Conservation (phyloP, 2,329 filamentous ascomycete species). For the Penicillium sp. region DNA sequence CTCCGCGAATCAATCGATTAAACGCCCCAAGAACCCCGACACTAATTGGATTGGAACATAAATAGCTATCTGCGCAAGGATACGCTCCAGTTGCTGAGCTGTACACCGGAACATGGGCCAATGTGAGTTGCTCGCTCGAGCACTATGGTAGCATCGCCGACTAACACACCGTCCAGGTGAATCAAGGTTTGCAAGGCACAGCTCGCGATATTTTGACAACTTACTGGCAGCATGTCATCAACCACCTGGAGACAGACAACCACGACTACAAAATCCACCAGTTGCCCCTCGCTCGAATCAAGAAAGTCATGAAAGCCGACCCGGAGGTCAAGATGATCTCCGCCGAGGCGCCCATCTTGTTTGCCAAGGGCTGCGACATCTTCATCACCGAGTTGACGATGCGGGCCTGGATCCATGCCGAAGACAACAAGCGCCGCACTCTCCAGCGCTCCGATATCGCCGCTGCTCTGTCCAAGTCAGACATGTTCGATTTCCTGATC, state of each 20-base stretch:
- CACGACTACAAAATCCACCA: slow-evolving; percentile 99
- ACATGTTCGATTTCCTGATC: slow-evolving; percentile 99
- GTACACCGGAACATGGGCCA: slow-evolving; percentile 93
- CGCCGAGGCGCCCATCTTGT: slow-evolving; percentile 94
- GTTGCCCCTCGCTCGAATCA: slow-evolving; percentile 94
- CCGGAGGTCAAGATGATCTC: slow-evolving; percentile 99
- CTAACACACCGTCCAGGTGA: slow-evolving; percentile 62
- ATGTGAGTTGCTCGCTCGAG: slow-evolving; percentile 59
- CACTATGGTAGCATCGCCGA: background rate
- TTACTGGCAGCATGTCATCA: slow-evolving; percentile 99
- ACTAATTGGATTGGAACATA: slow-evolving; percentile 29
- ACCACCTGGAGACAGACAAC: slow-evolving; percentile 87
- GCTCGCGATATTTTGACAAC: slow-evolving; percentile 98
- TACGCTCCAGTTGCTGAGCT: slow-evolving; percentile 87
- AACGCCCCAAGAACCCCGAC: background rate
- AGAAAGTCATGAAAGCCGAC: slow-evolving; percentile 99
- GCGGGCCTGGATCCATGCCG: slow-evolving; percentile 98
- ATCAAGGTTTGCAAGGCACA: slow-evolving; percentile 87
- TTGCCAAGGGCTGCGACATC: slow-evolving; percentile 97
- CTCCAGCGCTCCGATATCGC: slow-evolving; percentile 96
- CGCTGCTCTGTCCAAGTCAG: slow-evolving; percentile 90
- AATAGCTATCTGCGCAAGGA: slow-evolving; percentile 79
- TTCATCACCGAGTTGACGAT: slow-evolving; percentile 99
- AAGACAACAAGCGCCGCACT: slow-evolving; percentile 97
- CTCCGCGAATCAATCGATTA: background rate